Conservation (phyloP, 2,329 filamentous ascomycete species). For the Juglanconis sp. region DNA sequence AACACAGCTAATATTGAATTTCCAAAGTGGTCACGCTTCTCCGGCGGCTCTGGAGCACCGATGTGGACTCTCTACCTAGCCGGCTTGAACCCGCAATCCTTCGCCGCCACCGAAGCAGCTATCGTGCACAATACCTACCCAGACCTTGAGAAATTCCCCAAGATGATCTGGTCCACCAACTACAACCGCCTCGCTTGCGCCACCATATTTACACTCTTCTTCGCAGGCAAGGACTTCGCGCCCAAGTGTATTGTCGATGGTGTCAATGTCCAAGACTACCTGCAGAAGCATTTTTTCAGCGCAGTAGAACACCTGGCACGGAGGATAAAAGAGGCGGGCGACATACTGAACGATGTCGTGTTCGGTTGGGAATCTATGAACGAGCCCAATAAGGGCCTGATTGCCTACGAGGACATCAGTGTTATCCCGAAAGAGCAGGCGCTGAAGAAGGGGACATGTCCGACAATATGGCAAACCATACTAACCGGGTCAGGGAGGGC, state of each 20-base stretch:
- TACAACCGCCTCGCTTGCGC: conserved; percentile 84
- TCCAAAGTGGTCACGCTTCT: conserved; percentile 84
- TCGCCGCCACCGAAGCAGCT: conserved; percentile 83
- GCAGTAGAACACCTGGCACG: conserved; percentile 79
- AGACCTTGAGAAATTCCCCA: conserved; percentile 81
- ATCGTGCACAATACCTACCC: conserved; percentile 93
- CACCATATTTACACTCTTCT: conserved; percentile 93
- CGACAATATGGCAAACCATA: conserved; percentile 91
- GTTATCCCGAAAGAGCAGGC: conserved; percentile 83
- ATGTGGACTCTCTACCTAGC: conserved; percentile 98
- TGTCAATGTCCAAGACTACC: conserved; percentile 92
- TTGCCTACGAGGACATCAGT: conserved; percentile 78
- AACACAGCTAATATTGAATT: neutral
- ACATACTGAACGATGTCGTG: conserved; percentile 79
- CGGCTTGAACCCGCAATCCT: conserved; percentile 81
- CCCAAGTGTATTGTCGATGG: conserved; percentile 95
- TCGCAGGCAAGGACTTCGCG: conserved; percentile 84
- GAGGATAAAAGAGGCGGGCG: conserved; percentile 84
- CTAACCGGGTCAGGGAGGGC: conserved; percentile 87
- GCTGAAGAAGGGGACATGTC: conserved; percentile 86
- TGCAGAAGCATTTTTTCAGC: conserved; percentile 80
- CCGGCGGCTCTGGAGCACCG: conserved; percentile 89
- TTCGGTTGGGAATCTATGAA: conserved; percentile 97
- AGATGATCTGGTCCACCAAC: conserved; percentile 99
- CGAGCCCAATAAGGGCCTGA: conserved; percentile 85